Evolutionary conservation across 441 rosid species (phyloP).

Genomic region (Pelargonium citronellum): DNA sequence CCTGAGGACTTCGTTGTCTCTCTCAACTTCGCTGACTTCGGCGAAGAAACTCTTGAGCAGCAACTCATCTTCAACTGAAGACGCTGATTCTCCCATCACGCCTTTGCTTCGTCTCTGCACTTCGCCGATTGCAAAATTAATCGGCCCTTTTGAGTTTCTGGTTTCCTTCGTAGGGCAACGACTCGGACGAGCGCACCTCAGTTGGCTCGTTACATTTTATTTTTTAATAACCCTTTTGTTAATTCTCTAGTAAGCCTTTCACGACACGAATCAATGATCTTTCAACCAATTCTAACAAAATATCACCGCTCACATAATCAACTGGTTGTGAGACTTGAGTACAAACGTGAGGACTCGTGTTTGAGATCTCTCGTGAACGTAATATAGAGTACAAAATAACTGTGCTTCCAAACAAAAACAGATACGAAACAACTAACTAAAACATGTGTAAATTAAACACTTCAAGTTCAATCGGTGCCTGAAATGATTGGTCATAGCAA

Average conservation of each 20-base stretch:
- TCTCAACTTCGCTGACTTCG: conserved; percentile 29
- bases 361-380: no score
- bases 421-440: no score
- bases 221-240: not conserved
- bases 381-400: no score
- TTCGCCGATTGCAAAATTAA: not conserved
- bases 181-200: conserved; percentile 1
- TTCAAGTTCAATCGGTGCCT: no score
- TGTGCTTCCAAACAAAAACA: no score
- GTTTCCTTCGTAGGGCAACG: not conserved
- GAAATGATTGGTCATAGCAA: no score
- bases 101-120: not conserved
- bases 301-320: no score
- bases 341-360: no score
- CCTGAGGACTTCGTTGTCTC: conserved; percentile 31
- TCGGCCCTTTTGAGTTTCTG: not conserved
- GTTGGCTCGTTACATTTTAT: not conserved
- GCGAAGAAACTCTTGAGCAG: conserved; percentile 29
- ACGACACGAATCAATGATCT: no score
- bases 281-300: no score
- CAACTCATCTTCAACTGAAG: conserved; percentile 20
- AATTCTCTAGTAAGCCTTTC: not conserved
- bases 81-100: conserved; percentile 3
- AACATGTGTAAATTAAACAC: no score
- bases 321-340: no score